Evolutionary conservation across 2,329 filamentous ascomycete species (phyloP).

Genomic region (Dothistroma pini): DNA sequence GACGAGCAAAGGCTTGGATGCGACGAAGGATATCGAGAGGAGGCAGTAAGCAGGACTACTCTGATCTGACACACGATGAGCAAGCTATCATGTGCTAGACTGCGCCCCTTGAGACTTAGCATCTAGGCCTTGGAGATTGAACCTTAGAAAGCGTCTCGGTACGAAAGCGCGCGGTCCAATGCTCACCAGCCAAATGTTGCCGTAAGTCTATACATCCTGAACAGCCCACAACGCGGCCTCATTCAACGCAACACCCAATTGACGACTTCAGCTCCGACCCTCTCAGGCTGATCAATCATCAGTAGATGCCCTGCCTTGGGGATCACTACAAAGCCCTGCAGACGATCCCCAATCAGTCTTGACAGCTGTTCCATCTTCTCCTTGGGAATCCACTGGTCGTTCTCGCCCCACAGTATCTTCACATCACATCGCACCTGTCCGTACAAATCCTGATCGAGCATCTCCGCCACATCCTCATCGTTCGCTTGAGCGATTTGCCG

Average conservation of each 20-base stretch:
- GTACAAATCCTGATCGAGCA: slow-evolving; percentile 38
- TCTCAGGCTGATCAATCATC: slow-evolving; percentile 44
- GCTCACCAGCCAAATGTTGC: too few species aligned
- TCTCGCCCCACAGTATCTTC: slow-evolving; percentile 44
- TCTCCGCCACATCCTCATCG: slow-evolving; percentile 37
- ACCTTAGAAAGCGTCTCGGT: too few species aligned
- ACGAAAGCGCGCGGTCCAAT: too few species aligned
- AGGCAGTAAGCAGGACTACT: slow-evolving; percentile 2
- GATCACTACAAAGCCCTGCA: slow-evolving; percentile 37
- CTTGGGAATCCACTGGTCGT: slow-evolving; percentile 45
- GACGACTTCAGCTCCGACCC: slow-evolving; percentile 39
- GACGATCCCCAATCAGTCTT: slow-evolving; percentile 29
- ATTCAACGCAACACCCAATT: slow-evolving; percentile 28
- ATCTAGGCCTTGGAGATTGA: too few species aligned
- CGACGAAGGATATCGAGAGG: slow-evolving; percentile 35
- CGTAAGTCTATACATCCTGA: too few species aligned
- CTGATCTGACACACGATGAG: too few species aligned
- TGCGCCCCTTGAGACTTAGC: too few species aligned
- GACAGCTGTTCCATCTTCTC: slow-evolving; percentile 37
- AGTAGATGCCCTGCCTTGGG: slow-evolving; percentile 44
- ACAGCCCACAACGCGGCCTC: too few species aligned
- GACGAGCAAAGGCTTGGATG: slow-evolving; percentile 47
- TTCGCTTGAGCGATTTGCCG: slow-evolving; percentile 35
- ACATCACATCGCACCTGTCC: slow-evolving; percentile 35
- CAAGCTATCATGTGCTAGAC: too few species aligned